These are phyloP conservation scores for Heracleum sosnowskyi DNA, from an alignment of 129 eudicot species.

Conservation along the genomic window DNA sequence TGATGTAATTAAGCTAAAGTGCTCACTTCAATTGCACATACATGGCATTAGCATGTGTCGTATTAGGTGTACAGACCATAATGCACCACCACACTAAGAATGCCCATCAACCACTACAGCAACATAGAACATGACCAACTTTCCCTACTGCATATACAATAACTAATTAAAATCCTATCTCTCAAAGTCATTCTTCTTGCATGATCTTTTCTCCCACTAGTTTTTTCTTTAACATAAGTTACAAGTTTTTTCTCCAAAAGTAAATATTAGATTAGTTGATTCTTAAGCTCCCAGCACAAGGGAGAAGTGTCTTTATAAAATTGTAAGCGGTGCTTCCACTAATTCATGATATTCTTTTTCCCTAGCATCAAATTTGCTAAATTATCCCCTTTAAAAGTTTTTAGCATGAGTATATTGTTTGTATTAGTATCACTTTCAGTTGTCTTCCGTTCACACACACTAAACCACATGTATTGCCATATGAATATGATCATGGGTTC, in stretches of 20 bases:
- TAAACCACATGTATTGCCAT: not conserved
- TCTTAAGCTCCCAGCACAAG: not conserved
- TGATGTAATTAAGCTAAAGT: not conserved
- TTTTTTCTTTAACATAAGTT: not conserved
- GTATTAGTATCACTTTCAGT: not conserved
- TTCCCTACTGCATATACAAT: not conserved
- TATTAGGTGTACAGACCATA: not conserved
- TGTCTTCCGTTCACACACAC: not conserved
- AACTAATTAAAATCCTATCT: conserved; percentile 1
- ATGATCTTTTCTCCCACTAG: conserved; percentile 1
- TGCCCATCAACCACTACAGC: conserved; percentile 13
- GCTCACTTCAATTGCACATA: not conserved
- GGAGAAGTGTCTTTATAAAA: not conserved
- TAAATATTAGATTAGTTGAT: not conserved
- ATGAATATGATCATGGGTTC: too few relatives aligned
- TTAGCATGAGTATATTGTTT: not conserved
- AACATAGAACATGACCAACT: conserved; percentile 15
- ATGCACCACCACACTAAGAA: not conserved
- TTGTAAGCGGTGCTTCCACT: not conserved
- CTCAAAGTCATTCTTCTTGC: not conserved
- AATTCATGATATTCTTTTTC: not conserved
- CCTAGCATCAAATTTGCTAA: not conserved
- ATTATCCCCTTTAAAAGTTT: not conserved
- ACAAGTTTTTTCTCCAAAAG: not conserved
- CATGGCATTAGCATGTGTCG: not conserved